Evolutionary conservation across 2,329 filamentous ascomycete species (phyloP).

Genomic region (Penicillium frequentans): DNA sequence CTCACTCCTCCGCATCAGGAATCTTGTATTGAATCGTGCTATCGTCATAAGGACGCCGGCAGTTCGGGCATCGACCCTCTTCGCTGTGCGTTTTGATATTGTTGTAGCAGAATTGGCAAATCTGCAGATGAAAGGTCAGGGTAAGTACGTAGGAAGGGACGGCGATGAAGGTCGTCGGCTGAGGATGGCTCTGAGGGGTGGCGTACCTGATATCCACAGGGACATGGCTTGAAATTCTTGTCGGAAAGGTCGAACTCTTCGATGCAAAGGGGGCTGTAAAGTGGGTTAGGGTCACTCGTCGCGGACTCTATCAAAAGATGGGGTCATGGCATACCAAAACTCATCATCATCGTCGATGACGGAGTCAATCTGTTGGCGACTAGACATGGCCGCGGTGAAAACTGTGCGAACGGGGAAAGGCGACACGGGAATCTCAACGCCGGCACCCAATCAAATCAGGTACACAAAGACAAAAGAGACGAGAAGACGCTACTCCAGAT

Average conservation of each 20-base stretch:
- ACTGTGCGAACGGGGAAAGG: conserved; percentile 23
- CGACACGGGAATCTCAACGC: conserved; percentile 26
- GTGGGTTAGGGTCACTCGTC: conserved; percentile 21
- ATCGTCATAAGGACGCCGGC: conserved; percentile 91
- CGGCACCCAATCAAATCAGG: conserved; percentile 17
- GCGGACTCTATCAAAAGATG: neutral
- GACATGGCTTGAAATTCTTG: conserved; percentile 94
- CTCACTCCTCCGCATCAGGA: conserved; percentile 91
- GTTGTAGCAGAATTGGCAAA: conserved; percentile 99
- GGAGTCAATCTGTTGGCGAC: conserved; percentile 47
- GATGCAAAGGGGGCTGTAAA: conserved; percentile 84
- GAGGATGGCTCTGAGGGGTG: neutral
- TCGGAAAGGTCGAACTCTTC: conserved; percentile 98
- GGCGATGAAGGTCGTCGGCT: neutral
- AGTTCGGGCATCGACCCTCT: conserved; percentile 97
- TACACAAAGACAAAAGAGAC: conserved; percentile 15
- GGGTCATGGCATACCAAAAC: conserved; percentile 40
- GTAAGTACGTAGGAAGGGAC: neutral
- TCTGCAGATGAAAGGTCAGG: conserved; percentile 53
- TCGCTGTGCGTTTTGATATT: conserved; percentile 94
- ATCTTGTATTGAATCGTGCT: conserved; percentile 97
- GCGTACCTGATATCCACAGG: conserved; percentile 93
- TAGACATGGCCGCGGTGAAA: conserved; percentile 41
- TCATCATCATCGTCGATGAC: conserved; percentile 53
- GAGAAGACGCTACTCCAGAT: conserved; percentile 15